Conservation (phyloP, 164 flowering plant species). For the Piper longum region DNA sequence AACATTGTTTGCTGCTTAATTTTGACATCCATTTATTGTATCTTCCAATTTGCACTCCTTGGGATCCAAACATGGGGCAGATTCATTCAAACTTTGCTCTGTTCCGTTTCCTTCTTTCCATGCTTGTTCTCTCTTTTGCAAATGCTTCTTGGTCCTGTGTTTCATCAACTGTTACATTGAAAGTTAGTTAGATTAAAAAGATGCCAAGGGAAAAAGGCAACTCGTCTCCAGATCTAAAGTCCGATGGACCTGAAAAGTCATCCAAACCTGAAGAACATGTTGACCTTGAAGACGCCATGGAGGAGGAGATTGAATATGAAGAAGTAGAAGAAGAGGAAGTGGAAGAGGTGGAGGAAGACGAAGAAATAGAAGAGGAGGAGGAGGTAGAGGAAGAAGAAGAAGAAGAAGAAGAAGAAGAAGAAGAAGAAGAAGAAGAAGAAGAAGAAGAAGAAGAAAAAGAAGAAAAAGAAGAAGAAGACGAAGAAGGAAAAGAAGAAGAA, state of each 20-base stretch:
- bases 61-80: constrained; percentile 42
- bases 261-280: constrained; percentile 43
- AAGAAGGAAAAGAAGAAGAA: no score
- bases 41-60: constrained; percentile 40
- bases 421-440: no score
- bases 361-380: constrained; percentile 25
- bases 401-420: constrained; percentile 18
- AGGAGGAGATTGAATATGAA: constrained; percentile 28
- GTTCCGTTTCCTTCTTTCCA: constrained; percentile 47
- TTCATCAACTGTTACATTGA: constrained; percentile 58
- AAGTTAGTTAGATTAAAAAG: constrained; percentile 46
- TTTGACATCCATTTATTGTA: constrained; percentile 25
- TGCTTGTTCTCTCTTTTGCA: constrained; percentile 45
- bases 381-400: constrained; percentile 33
- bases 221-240: constrained; percentile 24
- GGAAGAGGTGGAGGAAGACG: constrained; percentile 37
- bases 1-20: constrained; percentile 23
- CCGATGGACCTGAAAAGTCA: constrained; percentile 32
- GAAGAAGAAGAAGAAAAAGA: no score
- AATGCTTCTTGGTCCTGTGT: constrained; percentile 68
- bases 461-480: no score
- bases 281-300: constrained; percentile 43
- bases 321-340: constrained; percentile 25
- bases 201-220: constrained; percentile 53
- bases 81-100: constrained; percentile 37